phyloP scores from a whole-genome alignment of 345 rosid genomes.

The Salix brachista region DNA sequence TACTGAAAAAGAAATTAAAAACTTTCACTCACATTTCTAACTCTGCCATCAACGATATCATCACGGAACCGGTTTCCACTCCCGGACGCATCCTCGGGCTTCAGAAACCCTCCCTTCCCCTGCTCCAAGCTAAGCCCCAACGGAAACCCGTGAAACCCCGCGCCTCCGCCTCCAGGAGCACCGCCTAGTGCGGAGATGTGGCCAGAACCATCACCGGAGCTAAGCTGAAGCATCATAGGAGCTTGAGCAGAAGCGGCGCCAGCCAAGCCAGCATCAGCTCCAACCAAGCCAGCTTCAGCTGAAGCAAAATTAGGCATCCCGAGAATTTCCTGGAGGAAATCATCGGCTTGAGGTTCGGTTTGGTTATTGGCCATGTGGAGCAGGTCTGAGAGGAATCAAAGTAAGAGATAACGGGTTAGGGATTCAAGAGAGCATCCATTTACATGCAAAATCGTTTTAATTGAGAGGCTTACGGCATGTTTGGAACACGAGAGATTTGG shows the following conservation, averaged over 20 bases:
- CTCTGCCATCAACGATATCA: conserved; percentile 66
- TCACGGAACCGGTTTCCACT: conserved; percentile 72
- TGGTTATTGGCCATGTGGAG: conserved; percentile 74
- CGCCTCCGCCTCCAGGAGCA: conserved; percentile 36
- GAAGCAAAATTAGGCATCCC: conserved; percentile 65
- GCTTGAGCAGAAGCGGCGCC: conserved; percentile 39
- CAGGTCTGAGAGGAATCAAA: conserved; percentile 21
- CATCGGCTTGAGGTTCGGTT: conserved; percentile 62
- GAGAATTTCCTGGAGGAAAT: conserved; percentile 90
- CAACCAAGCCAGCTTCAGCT: conserved; percentile 50
- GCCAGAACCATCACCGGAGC: conserved; percentile 64
- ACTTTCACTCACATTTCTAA: conserved; percentile 60
- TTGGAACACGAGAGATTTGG: too few species aligned
- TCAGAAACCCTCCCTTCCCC: conserved; percentile 77
- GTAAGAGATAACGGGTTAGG: conserved; percentile 22
- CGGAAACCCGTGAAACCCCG: conserved; percentile 80
- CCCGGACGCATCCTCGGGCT: conserved; percentile 72
- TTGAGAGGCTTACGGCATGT: not conserved
- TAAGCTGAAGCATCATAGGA: conserved; percentile 87
- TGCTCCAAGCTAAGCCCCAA: conserved; percentile 83
- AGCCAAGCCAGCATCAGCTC: conserved; percentile 42
- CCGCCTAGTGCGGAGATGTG: conserved; percentile 45
- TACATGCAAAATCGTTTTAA: conserved; percentile 29
- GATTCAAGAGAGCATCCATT: conserved; percentile 25
- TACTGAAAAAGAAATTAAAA: not conserved